phyloP scores from a whole-genome alignment of 108 stramenopile species.

The Discostella pseudostelligera region DNA sequence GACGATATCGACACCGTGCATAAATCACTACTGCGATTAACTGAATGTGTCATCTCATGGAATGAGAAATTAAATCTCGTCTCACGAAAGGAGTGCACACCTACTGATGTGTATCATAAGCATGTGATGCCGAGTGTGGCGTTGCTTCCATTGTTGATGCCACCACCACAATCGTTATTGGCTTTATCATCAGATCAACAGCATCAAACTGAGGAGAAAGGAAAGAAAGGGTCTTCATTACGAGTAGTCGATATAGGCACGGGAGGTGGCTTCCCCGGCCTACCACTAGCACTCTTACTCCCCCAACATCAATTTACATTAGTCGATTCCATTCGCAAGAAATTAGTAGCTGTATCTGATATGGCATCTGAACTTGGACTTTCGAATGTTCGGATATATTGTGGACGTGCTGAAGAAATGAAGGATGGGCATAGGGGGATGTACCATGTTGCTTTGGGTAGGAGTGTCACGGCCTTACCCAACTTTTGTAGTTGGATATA shows the following conservation, averaged over 20 bases:
- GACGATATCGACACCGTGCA: slow-evolving; percentile 24
- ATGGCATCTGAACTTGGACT: slow-evolving; percentile 69
- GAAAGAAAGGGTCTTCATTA: background rate
- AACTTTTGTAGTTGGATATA: slow-evolving; percentile 77
- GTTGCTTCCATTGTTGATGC: slow-evolving; percentile 33
- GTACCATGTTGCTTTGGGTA: slow-evolving; percentile 70
- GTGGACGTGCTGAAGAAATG: slow-evolving; percentile 72
- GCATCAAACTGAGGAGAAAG: background rate
- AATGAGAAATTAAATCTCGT: slow-evolving; percentile 84
- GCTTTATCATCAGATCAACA: slow-evolving; percentile 1
- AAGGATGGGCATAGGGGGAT: slow-evolving; percentile 14
- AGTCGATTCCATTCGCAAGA: slow-evolving; percentile 83
- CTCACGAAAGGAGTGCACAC: slow-evolving; percentile 70
- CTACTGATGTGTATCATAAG: slow-evolving; percentile 62
- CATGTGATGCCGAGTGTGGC: slow-evolving; percentile 83
- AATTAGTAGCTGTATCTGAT: slow-evolving; percentile 71
- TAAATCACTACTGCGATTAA: slow-evolving; percentile 51
- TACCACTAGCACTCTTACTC: slow-evolving; percentile 80
- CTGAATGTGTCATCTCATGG: slow-evolving; percentile 73
- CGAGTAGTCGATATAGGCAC: slow-evolving; percentile 76
- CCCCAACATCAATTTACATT: slow-evolving; percentile 71
- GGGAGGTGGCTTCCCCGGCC: slow-evolving; percentile 89
- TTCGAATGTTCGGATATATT: slow-evolving; percentile 69
- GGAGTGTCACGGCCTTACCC: slow-evolving; percentile 78
- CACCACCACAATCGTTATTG: background rate